Evolutionary conservation across 257 asterid species (phyloP).

Genomic region (Solanum clarkiae): DNA sequence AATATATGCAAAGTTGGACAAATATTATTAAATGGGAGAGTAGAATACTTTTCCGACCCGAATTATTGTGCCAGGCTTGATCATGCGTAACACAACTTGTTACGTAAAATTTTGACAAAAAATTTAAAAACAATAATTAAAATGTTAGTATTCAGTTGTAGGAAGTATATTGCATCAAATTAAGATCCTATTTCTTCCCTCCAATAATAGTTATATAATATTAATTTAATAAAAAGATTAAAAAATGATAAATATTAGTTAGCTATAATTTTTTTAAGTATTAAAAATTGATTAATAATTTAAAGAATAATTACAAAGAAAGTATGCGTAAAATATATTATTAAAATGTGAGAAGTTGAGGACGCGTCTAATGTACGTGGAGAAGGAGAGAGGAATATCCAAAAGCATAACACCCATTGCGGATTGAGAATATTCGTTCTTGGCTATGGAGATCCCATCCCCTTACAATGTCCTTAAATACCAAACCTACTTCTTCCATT

Average conservation of each 20-base stretch:
- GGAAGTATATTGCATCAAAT: no score
- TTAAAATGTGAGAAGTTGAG: no score
- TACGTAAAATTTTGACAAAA: not conserved
- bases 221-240: no score
- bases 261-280: no score
- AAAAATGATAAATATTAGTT: not conserved
- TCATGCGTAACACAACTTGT: not conserved
- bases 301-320: no score
- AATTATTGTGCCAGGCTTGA: not conserved
- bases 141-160: no score
- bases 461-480: not conserved
- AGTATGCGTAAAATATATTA: no score
- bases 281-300: no score
- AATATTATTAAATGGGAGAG: no score
- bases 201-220: no score
- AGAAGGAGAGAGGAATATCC: constrained; percentile 42
- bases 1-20: no score
- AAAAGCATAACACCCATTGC: constrained; percentile 33
- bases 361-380: not conserved
- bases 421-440: constrained; percentile 37
- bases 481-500: not conserved
- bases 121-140: not conserved
- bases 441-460: constrained; percentile 15
- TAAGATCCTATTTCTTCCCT: no score
- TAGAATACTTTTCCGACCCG: not conserved